phyloP scores from a whole-genome alignment of 495 filamentous ascomycete genomes.

The Aspergillus sparsus region DNA sequence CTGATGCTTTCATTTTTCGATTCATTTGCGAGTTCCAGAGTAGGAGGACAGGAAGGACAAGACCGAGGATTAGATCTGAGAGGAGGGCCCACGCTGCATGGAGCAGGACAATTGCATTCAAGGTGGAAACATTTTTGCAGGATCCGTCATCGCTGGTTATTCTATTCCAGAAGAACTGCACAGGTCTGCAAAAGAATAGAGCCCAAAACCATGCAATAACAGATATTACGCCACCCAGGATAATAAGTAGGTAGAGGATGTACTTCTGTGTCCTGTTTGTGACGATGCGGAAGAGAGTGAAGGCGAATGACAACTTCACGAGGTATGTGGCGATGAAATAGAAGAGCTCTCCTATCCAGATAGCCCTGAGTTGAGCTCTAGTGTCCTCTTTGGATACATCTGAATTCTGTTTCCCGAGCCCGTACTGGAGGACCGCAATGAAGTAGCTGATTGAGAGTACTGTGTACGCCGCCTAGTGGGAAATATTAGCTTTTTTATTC shows the following conservation, averaged over 20 bases:
- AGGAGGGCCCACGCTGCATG: conserved; percentile 4
- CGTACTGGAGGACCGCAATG: not conserved
- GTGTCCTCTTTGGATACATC: not conserved
- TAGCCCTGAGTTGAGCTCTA: not conserved
- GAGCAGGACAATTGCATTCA: not conserved
- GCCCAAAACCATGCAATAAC: not conserved
- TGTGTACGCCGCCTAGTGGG: not conserved
- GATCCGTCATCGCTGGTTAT: not conserved
- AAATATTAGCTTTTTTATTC: not conserved
- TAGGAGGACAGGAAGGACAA: not conserved
- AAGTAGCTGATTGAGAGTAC: not conserved
- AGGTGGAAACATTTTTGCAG: not conserved
- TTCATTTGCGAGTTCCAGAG: conserved; percentile 1
- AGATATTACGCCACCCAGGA: not conserved
- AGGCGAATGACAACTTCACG: conserved; percentile 1
- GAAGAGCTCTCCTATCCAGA: not conserved
- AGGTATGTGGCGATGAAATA: conserved; percentile 1
- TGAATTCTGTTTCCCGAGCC: not conserved
- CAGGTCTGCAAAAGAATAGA: conserved; percentile 4
- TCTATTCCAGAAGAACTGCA: conserved; percentile 2
- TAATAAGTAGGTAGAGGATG: not conserved
- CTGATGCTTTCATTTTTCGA: not conserved
- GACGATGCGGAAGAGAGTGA: conserved; percentile 6
- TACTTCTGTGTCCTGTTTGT: not conserved
- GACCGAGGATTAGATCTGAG: not conserved